Percentiles rank a stretch among this genome's conserved stretches.
phyloP scores from a whole-genome alignment of 2,329 filamentous ascomycete species.

The Fonsecaea pedrosoi region DNA sequence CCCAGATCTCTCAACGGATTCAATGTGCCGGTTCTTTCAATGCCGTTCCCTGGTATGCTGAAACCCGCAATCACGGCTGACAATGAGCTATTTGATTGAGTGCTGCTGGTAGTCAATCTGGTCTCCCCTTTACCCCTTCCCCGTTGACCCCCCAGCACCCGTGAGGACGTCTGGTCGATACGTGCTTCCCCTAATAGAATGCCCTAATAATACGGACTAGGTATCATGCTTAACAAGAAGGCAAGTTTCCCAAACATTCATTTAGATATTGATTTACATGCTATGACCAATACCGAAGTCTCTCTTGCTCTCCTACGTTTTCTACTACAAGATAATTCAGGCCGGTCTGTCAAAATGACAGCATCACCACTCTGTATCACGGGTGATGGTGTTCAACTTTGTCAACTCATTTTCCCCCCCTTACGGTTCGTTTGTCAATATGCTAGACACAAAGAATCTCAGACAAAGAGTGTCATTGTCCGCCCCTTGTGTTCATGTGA shows the following conservation, averaged over 20 bases:
- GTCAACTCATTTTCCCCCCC: background rate
- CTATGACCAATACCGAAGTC: background rate
- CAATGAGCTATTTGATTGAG: constrained; percentile 14
- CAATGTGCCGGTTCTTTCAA: constrained; percentile 5
- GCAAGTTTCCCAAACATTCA: background rate
- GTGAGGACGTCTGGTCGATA: background rate
- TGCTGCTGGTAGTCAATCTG: background rate
- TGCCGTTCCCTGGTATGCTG: constrained; percentile 2
- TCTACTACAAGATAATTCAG: background rate
- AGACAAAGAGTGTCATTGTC: background rate
- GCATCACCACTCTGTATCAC: background rate
- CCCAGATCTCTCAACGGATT: background rate
- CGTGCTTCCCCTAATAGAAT: background rate
- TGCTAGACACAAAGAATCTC: background rate
- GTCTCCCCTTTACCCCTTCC: background rate
- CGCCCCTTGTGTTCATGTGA: background rate
- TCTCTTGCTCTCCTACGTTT: background rate
- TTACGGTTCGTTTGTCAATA: background rate
- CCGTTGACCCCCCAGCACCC: background rate
- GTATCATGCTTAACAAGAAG: background rate
- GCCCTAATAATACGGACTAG: background rate
- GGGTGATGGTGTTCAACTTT: background rate
- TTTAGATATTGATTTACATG: background rate
- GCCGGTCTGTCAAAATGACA: background rate
- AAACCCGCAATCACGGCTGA: constrained; percentile 10